These are phyloP conservation scores for Mycena venus DNA, from an alignment of 768 basidiomycete genomes.

Conservation along the genomic window DNA sequence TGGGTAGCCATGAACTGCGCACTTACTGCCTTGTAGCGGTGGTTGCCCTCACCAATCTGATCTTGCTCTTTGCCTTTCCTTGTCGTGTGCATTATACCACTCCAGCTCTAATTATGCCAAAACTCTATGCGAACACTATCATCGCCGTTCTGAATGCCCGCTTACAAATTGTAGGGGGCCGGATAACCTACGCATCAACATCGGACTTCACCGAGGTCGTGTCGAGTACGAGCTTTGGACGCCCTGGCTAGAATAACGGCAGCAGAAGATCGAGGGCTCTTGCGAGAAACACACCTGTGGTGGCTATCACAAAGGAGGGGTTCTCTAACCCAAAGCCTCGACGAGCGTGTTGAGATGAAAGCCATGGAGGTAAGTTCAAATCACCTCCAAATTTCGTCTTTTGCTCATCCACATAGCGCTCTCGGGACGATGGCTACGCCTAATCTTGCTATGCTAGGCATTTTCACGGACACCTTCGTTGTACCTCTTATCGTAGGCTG, in stretches of 20 bases:
- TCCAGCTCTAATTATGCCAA: conserved; percentile 42
- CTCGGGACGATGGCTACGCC: no score
- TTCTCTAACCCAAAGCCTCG: not conserved
- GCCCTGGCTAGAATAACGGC: not conserved
- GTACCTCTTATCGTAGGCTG: no score
- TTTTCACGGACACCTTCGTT: no score
- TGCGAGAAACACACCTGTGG: not conserved
- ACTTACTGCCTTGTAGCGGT: conserved; percentile 26
- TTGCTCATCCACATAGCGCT: no score
- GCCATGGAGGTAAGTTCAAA: not conserved
- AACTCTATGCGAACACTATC: conserved; percentile 47
- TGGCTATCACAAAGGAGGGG: not conserved
- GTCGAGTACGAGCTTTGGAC: not conserved
- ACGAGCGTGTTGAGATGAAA: not conserved
- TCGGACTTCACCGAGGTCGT: not conserved
- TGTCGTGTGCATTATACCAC: conserved; percentile 41
- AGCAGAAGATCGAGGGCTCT: no score
- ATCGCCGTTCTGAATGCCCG: conserved; percentile 47
- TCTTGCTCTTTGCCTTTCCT: conserved; percentile 42
- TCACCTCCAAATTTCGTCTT: no score
- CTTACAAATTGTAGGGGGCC: conserved; percentile 39
- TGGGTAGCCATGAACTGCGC: not conserved
- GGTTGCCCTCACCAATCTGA: conserved; percentile 41
- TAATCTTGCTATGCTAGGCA: no score
- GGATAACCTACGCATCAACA: not conserved